Base-by-base conservation (phyloP, 2,329 filamentous ascomycete genomes). In the Huntiella omanensis region DNA sequence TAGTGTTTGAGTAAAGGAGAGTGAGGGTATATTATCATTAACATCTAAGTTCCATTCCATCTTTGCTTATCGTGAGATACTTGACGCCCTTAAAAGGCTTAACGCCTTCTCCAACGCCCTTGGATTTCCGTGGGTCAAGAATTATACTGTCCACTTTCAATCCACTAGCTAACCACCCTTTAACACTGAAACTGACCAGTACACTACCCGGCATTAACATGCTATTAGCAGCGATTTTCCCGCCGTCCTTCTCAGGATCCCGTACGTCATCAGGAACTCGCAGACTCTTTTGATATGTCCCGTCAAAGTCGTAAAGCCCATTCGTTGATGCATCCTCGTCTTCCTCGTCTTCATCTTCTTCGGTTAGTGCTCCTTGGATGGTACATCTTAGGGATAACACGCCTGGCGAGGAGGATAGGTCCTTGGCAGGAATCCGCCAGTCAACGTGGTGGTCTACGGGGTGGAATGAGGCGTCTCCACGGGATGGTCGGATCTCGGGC, bases 41-140 rank as follows among this genome's bases (percentile, higher is more conserved):
- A 57, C 75, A 79, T 54, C 76, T 64, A 53, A 77, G 68, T 60
- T 80, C 76, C 37, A 80, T 66, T 16, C 75, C 76, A 11, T 71
- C 70, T 52, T 74, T 75, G 56, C 75, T 80, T 42, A 80, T 67
- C 12, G 87, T 95, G 55, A 98, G 60, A 62, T 98, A 98, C 64
- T 98, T 98, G 53, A 98, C 91, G 1, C 91, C 91, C 64, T 96
- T 98, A 63, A 94, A 96, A 17, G 91, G 91, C 63, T 86, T 92
- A 35, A 96, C 77, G 2, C 82, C 77, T 53, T 93, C 85, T 0
- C 85, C 85, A 40, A 98, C 56, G 0, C 91, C 91, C 48, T 80
- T 74, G 60, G 84, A 93, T 64, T 80, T 86, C 59, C 83, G 79
- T n/a, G 75, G 67, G 58, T 86, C 69, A 54, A 85, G 60, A 57